Percentiles rank a stretch among this genome's conserved stretches.
Conservation (phyloP, 257 asterid genomes). For the Verbena officinalis region DNA sequence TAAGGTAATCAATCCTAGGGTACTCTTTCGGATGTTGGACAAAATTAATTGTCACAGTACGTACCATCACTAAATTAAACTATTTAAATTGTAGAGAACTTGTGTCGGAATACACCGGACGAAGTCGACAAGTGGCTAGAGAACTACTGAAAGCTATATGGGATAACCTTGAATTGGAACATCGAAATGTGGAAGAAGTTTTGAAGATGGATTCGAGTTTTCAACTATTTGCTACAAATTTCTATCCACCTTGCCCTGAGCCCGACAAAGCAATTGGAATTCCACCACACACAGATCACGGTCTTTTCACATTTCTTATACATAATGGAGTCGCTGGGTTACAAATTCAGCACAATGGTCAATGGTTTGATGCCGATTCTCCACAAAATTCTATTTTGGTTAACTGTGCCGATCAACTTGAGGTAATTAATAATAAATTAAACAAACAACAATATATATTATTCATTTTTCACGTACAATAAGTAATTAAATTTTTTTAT, state of each 20-base stretch:
- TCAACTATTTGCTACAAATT: constrained; percentile 40
- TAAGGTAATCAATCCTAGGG: too few species aligned
- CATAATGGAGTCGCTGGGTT: constrained; percentile 44
- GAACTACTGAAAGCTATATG: constrained; percentile 16
- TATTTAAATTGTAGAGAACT: background rate
- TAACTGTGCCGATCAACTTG: constrained; percentile 40
- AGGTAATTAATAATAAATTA: constrained; percentile 6
- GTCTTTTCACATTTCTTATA: constrained; percentile 41
- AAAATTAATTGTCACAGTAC: too few species aligned
- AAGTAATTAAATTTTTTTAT: too few species aligned
- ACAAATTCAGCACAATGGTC: constrained; percentile 37
- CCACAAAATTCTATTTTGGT: constrained; percentile 38
- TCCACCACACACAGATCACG: constrained; percentile 48
- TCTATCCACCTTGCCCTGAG: constrained; percentile 49
- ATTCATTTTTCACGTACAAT: background rate
- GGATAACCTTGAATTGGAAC: constrained; percentile 29
- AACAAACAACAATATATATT: background rate
- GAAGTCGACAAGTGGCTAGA: background rate
- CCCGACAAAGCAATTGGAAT: constrained; percentile 50
- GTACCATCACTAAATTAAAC: too few species aligned
- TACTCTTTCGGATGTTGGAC: too few species aligned
- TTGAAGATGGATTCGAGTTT: constrained; percentile 39
- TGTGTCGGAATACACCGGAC: background rate
- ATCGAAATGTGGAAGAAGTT: constrained; percentile 17
- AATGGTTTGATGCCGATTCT: constrained; percentile 41